These are phyloP conservation scores for Ophiocordyceps sinensis DNA, from an alignment of 2,329 filamentous ascomycete genomes.

Conservation along the genomic window DNA sequence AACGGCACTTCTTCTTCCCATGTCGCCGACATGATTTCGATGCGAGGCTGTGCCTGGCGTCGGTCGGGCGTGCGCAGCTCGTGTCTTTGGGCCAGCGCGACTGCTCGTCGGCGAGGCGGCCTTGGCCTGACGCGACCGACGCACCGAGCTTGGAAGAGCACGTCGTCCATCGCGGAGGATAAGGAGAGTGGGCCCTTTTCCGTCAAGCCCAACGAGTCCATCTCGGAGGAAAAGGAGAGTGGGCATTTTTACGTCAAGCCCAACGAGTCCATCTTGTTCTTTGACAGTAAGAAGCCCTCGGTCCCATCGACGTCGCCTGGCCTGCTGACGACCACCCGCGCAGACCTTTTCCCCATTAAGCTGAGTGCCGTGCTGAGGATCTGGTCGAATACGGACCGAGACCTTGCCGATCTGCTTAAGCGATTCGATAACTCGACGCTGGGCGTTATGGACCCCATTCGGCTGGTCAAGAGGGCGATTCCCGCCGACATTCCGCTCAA, in stretches of 20 bases:
- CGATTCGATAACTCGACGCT: conserved; percentile 36
- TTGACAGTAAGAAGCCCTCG: conserved; percentile 53
- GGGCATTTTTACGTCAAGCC: conserved; percentile 68
- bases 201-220: conserved; percentile 57
- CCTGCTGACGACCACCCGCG: background rate
- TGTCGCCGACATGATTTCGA: conserved; percentile 12
- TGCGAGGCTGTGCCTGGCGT: conserved; percentile 11
- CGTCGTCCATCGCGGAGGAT: conserved; percentile 24
- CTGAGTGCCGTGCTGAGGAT: conserved; percentile 36
- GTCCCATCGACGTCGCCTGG: background rate
- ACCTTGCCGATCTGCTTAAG: conserved; percentile 34
- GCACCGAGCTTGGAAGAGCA: conserved; percentile 2
- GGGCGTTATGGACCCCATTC: conserved; percentile 36
- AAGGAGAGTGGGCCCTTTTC: conserved; percentile 70
- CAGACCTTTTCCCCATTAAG: conserved; percentile 73
- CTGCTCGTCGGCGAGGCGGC: background rate
- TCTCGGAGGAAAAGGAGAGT: conserved; percentile 44
- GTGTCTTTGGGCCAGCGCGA: background rate
- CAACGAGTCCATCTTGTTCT: conserved; percentile 76
- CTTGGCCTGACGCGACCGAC: background rate
- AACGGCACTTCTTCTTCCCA: background rate
- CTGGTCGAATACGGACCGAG: conserved; percentile 32
- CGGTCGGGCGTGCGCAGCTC: background rate
- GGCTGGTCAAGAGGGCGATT: conserved; percentile 45
- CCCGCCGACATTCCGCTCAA: conserved; percentile 48